Evolutionary conservation across 2,329 filamentous ascomycete species (phyloP), one percentile per base, ranked within the genome.

Genomic region (Ustulina deusta): DNA sequence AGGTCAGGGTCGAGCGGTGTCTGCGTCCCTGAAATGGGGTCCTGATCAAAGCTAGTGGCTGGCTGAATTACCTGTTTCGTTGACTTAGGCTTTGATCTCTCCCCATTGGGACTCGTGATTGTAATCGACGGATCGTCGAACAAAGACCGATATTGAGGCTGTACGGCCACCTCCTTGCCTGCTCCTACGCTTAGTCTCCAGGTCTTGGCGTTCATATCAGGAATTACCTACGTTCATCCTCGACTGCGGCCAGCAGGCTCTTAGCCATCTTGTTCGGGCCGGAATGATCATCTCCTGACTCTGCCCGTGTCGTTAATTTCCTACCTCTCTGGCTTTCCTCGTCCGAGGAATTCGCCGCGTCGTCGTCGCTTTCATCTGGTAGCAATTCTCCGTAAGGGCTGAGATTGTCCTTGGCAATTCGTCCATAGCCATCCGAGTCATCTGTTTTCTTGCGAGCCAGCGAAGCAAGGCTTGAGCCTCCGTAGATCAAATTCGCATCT

Each of bases 41-140:
- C 85, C 66, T 90, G 83, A 75, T 97, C 94, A 77, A 94, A 97
- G 77, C 90, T 96, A 11, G 93, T 97, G 61, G 89, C 88, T 0
- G 94, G 94, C 77, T 97, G 94, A 11, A 96, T 87, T 6, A 74
- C 60, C 42, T 72, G 71, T 63, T 77, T 78, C 85, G 1, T 63
- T 6, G 63, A 84, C 77, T 76, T 88, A 90, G 69, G 74, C 81
- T 86, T 89, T 71, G 83, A 81, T 72, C 86, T 89, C 63, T 91
- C 88, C 17, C 89, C 89, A 2, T 85, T 82, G 0, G 91, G 87
- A 34, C 84, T 85, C 0, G 89, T 92, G 34, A 91, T 80, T 7
- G 86, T 90, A 68, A 92, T 89, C 69, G 88, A 83, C 1, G 90
- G 90, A 57, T 93, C 90, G 44, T 86, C 83, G 17, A 93, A 82